Percentiles rank a stretch among this genome's conserved stretches.
Evolutionary conservation across 331 rosid genomes (phyloP).

Genomic region (Arachis monticola): DNA sequence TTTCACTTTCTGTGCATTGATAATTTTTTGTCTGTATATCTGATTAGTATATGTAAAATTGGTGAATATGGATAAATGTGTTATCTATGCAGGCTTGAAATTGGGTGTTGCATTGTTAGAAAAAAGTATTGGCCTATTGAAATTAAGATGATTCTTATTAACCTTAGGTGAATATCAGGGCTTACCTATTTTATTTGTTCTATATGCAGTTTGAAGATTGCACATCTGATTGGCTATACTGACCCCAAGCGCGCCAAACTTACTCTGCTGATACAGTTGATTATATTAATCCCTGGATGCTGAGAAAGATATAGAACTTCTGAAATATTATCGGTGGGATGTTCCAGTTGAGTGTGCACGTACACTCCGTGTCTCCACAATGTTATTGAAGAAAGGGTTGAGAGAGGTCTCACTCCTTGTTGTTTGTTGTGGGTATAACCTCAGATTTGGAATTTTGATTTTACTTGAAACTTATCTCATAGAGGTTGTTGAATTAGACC

Average conservation of each 20-base stretch:
- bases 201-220: slow-evolving; percentile 88
- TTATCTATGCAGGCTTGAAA: neutral
- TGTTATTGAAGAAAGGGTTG: slow-evolving; percentile 84
- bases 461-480: no score
- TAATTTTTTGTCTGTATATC: no score
- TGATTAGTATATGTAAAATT: no score
- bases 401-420: slow-evolving; percentile 76
- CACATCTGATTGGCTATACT: slow-evolving; percentile 92
- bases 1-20: no score
- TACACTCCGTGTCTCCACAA: slow-evolving; percentile 74
- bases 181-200: slow-evolving; percentile 6
- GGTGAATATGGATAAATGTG: no score
- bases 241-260: slow-evolving; percentile 81
- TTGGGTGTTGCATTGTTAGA: neutral
- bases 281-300: slow-evolving; percentile 69
- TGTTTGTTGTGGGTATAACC: no score
- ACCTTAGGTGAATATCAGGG: neutral
- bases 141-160: neutral
- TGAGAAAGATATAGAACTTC: slow-evolving; percentile 48
- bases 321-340: slow-evolving; percentile 65
- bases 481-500: no score
- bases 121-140: neutral
- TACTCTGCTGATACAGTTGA: slow-evolving; percentile 62
- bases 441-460: no score
- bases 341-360: slow-evolving; percentile 66